Evolutionary conservation across 257 asterid genomes (phyloP), one percentile per base, ranked within the genome.

Genomic region (Capsicum chinense): DNA sequence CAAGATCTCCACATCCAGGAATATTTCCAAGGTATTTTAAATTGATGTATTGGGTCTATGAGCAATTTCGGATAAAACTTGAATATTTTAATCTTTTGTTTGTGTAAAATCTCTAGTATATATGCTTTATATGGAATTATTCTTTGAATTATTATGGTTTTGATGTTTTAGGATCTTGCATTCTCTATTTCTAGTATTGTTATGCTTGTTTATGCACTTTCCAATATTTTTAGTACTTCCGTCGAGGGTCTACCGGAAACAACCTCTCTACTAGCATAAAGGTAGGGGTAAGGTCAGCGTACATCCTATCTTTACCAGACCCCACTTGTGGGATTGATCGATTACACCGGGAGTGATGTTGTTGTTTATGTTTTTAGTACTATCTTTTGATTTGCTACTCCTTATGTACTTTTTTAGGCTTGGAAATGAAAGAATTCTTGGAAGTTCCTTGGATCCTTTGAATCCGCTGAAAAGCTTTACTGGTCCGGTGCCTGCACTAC

Each of bases 1-100:
- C 98, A 7, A 91, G 95, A 87, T 90, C 94, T 81, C 97, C 99
- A 37, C 89, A 89, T 54, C 93, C 95, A 5, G 96, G 91, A 44
- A 86, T 89, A 90, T 92, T 93, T 83, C 94, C 97, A 3, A 93
- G 98, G 99, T 96, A 91, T 16, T 21, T 50, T 74, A 19, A 26
- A 48, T 74, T 12, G 62, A 39, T 39, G 4, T 39, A 4, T 39
- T 39, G 44, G 44, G 44, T 3, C 1, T 39, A 39, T 39, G 48
- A 44, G 57, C 21, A 56, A 68, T 84, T 76, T 76, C 15, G 64
- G 63, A 70, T 67, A 79, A 68, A 76, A 68, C 12, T 47, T 83
- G 81, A 58, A 85, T 82, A 60, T 85, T 87, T 52, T 47, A 52
- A 76, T 76, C 39, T 52, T 19, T 9, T 73, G n/a, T 73, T n/a